A percentile compares a stretch with the other conserved stretches of the same genome.
Evolutionary conservation across 495 filamentous ascomycete genomes (phyloP).

Genomic region (Aspergillus sclerotiicarbonarius): DNA sequence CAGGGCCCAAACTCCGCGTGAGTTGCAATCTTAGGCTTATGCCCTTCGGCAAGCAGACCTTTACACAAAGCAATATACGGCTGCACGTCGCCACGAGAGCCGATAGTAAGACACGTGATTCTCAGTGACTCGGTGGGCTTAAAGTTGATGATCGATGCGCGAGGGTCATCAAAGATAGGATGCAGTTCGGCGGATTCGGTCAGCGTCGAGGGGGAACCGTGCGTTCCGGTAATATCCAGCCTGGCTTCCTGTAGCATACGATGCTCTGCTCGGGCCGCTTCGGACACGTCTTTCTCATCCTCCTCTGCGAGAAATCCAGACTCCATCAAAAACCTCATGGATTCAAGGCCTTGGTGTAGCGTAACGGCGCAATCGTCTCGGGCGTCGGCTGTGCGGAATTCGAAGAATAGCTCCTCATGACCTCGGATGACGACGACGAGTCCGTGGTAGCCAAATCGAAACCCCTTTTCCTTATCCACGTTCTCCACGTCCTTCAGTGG

Average conservation of each 20-base stretch:
- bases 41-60: conserved; percentile 82
- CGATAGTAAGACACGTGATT: conserved; percentile 95
- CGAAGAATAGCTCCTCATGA: conserved; percentile 96
- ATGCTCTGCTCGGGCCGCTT: conserved; percentile 79
- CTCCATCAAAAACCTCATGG: conserved; percentile 67
- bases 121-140: conserved; percentile 78
- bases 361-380: conserved; percentile 89
- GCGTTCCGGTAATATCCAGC: conserved; percentile 54
- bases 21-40: conserved; percentile 84
- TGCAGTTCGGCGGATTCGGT: conserved; percentile 45
- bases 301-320: conserved; percentile 64
- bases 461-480: conserved; percentile 92
- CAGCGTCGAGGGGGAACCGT: conserved; percentile 48
- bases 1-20: conserved; percentile 86
- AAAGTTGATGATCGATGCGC: conserved; percentile 91
- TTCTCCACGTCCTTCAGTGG: conserved; percentile 92
- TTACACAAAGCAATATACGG: conserved; percentile 97
- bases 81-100: conserved; percentile 93
- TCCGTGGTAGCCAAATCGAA: conserved; percentile 87
- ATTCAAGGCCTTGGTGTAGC: conserved; percentile 71
- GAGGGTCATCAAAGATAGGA: conserved; percentile 89
- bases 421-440: conserved; percentile 88
- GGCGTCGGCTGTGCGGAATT: conserved; percentile 72
- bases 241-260: conserved; percentile 78
- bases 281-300: conserved; percentile 67